These are phyloP conservation scores for Kluyveromyces wickerhamii DNA, from an alignment of 805 yeast species.

Conservation along the genomic window DNA sequence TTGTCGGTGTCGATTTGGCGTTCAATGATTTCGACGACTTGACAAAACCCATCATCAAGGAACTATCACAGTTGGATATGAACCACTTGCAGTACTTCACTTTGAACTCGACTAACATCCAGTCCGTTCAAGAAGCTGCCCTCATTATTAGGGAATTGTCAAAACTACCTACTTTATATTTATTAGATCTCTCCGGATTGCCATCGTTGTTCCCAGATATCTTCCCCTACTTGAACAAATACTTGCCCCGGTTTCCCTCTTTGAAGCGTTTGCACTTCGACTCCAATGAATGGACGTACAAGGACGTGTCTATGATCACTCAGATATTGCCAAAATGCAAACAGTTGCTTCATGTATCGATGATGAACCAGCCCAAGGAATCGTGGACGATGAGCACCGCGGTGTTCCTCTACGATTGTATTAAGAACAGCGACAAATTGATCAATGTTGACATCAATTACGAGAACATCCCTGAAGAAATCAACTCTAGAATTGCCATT, in stretches of 20 bases:
- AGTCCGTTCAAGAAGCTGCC: conserved; percentile 44
- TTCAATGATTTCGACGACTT: conserved; percentile 55
- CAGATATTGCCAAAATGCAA: conserved; percentile 64
- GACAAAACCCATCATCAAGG: conserved; percentile 22
- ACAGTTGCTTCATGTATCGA: conserved; percentile 57
- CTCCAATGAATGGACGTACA: conserved; percentile 49
- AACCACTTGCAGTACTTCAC: conserved; percentile 43
- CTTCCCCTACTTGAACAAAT: conserved; percentile 47
- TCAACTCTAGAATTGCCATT: conserved; percentile 66
- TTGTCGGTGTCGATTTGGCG: conserved; percentile 70
- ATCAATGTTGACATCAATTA: conserved; percentile 62
- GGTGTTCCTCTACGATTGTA: conserved; percentile 60
- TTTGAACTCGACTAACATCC: conserved; percentile 53
- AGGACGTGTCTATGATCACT: conserved; percentile 51
- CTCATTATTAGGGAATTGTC: conserved; percentile 43
- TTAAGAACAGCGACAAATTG: conserved; percentile 57
- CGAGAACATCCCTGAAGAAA: conserved; percentile 49
- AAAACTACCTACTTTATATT: conserved; percentile 50
- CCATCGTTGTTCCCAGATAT: conserved; percentile 58
- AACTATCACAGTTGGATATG: conserved; percentile 14
- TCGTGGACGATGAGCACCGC: conserved; percentile 50
- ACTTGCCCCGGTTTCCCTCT: conserved; percentile 59
- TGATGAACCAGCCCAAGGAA: conserved; percentile 46
- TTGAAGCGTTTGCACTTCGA: conserved; percentile 67
- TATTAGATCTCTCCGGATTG: conserved; percentile 69